Percentiles rank a stretch among this genome's conserved stretches.
phyloP scores from a whole-genome alignment of 306 rosid species.

The Sicyos baderoa region DNA sequence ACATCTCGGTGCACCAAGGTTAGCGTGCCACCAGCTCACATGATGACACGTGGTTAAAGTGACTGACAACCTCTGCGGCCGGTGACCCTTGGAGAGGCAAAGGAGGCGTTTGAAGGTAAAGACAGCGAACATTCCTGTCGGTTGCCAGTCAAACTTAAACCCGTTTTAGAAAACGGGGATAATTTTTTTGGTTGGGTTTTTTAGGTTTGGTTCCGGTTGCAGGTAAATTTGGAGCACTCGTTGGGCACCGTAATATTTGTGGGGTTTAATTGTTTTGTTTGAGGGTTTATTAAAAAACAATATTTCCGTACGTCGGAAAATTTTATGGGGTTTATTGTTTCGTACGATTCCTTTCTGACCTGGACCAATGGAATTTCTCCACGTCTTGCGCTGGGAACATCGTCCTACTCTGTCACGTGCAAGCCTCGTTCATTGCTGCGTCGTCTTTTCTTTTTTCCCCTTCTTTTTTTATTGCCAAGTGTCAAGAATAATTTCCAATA shows the following conservation, averaged over 20 bases:
- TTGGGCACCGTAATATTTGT: background rate
- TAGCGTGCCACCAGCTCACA: slow-evolving; percentile 11
- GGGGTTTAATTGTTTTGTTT: background rate
- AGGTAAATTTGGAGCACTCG: slow-evolving; percentile 25
- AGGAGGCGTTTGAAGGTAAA: background rate
- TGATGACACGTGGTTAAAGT: slow-evolving; percentile 24
- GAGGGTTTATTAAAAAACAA: background rate
- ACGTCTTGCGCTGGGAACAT: slow-evolving; percentile 10
- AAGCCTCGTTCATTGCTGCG: slow-evolving; percentile 13
- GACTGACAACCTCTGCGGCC: slow-evolving; percentile 50
- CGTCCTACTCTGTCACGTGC: slow-evolving; percentile 33
- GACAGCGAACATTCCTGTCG: slow-evolving; percentile 51
- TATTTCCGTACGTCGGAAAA: slow-evolving; percentile 32
- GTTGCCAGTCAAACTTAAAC: slow-evolving; percentile 43
- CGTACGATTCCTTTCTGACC: slow-evolving; percentile 26
- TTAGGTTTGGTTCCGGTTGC: slow-evolving; percentile 14
- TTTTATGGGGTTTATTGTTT: background rate
- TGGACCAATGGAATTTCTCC: slow-evolving; percentile 13
- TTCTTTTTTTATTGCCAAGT: background rate
- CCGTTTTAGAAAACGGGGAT: background rate
- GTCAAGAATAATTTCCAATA: background rate
- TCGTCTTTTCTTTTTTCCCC: background rate
- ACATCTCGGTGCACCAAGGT: slow-evolving; percentile 15
- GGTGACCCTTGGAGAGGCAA: slow-evolving; percentile 34
- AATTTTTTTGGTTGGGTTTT: background rate